phyloP scores from a whole-genome alignment of 1,284 basidiomycete species.

The Cutaneotrichosporon arboriforme region DNA sequence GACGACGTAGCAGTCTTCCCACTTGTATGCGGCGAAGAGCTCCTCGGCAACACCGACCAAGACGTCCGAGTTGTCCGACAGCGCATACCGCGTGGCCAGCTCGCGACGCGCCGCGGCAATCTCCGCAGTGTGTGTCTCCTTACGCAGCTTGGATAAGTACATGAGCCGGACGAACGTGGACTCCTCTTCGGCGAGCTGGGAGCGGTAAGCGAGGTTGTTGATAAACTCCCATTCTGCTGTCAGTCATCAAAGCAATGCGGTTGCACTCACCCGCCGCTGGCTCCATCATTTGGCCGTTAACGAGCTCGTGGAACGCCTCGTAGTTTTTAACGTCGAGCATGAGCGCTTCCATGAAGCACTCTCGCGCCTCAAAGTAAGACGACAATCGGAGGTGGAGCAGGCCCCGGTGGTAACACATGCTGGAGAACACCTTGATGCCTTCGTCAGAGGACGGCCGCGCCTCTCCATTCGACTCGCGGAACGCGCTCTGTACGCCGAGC shows the following conservation, averaged over 20 bases:
- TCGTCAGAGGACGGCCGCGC: conserved; percentile 5
- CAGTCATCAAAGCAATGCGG: not conserved
- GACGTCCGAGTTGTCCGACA: conserved; percentile 87
- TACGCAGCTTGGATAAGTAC: conserved; percentile 84
- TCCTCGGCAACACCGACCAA: conserved; percentile 88
- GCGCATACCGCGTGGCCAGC: conserved; percentile 68
- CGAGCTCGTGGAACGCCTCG: conserved; percentile 85
- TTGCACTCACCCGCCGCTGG: conserved; percentile 71
- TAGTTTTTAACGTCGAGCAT: conserved; percentile 95
- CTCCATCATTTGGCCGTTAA: conserved; percentile 89
- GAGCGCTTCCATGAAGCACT: conserved; percentile 91
- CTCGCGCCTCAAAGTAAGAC: conserved; percentile 78
- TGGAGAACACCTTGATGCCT: conserved; percentile 91
- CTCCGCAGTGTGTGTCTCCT: conserved; percentile 76
- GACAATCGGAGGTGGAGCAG: conserved; percentile 90
- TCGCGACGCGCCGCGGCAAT: conserved; percentile 68
- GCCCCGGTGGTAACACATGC: conserved; percentile 90
- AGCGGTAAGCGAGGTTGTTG: conserved; percentile 70
- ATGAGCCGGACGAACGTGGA: conserved; percentile 84
- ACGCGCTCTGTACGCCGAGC: conserved; percentile 85
- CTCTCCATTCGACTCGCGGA: conserved; percentile 47
- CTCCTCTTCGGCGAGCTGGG: conserved; percentile 72
- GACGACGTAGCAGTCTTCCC: conserved; percentile 86
- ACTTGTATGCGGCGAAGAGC: conserved; percentile 78
- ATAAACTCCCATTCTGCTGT: conserved; percentile 89